A percentile compares a stretch with the other conserved stretches of the same genome.
These are phyloP conservation scores for Knoxdaviesia capensis DNA, from an alignment of 2,329 filamentous ascomycete species.

Conservation along the genomic window DNA sequence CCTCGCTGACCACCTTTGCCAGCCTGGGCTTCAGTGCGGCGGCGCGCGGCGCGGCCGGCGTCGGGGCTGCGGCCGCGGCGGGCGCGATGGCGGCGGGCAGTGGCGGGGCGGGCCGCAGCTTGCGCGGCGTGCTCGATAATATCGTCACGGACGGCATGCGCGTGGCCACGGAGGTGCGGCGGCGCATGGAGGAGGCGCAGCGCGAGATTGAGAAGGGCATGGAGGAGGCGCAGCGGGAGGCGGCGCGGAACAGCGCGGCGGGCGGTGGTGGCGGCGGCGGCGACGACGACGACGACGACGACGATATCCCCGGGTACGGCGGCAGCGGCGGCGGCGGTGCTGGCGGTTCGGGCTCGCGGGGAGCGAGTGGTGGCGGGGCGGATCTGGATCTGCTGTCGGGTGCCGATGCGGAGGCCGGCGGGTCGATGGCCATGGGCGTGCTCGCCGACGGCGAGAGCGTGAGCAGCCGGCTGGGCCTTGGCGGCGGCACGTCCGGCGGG, in stretches of 20 bases:
- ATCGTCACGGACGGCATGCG: constrained; percentile 96
- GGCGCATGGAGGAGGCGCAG: constrained; percentile 90
- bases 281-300: constrained; percentile 40
- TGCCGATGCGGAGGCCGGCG: constrained; percentile 49
- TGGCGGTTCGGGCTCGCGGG: constrained; percentile 23
- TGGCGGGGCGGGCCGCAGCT: constrained; percentile 41
- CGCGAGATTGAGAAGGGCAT: constrained; percentile 74
- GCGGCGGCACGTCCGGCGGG: too few species aligned
- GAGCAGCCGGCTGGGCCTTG: too few species aligned
- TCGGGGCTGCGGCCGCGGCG: constrained; percentile 5
- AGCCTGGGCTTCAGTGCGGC: constrained; percentile 39
- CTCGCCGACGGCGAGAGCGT: too few species aligned
- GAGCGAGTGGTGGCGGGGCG: constrained; percentile 27
- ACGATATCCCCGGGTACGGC: constrained; percentile 19
- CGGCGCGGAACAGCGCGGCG: constrained; percentile 51
- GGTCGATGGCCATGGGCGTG: constrained; percentile 10
- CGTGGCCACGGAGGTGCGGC: constrained; percentile 76
- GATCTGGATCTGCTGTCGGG: constrained; percentile 56
- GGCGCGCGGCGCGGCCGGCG: constrained; percentile 5
- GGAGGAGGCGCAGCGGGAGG: constrained; percentile 38
- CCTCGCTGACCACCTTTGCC: constrained; percentile 70
- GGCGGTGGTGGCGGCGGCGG: constrained; percentile 28
- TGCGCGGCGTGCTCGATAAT: constrained; percentile 86
- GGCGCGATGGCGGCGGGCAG: constrained; percentile 11
- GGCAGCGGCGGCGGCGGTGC: constrained; percentile 8